Evolutionary conservation across 768 basidiomycete genomes (phyloP).

Genomic region (Tremella fuciformis): DNA sequence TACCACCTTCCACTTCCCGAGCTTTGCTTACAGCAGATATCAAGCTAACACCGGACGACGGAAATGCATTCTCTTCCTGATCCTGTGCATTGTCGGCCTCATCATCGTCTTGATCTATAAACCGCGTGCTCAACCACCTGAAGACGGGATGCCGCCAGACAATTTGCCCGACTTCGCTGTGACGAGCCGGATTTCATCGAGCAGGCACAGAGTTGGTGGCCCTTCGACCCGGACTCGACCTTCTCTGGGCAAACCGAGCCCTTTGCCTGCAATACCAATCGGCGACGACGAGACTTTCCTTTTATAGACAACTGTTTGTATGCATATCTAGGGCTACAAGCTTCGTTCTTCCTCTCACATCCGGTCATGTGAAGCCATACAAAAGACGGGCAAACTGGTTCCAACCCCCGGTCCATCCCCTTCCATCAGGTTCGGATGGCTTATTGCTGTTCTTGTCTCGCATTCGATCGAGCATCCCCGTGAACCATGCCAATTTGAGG

Average conservation of each 20-base stretch:
- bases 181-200: no score
- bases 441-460: background rate
- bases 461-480: slow-evolving; percentile 10
- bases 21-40: slow-evolving; percentile 59
- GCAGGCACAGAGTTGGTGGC: no score
- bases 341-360: background rate
- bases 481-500: slow-evolving; percentile 17
- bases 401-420: slow-evolving; percentile 21
- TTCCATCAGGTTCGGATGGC: slow-evolving; percentile 5
- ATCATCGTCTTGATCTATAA: slow-evolving; percentile 89
- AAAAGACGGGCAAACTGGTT: slow-evolving; percentile 7
- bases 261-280: slow-evolving; percentile 11
- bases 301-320: no score
- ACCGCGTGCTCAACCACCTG: slow-evolving; percentile 57
- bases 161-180: no score
- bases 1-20: background rate
- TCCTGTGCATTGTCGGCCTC: slow-evolving; percentile 84
- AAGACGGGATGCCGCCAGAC: background rate
- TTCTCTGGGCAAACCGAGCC: slow-evolving; percentile 23
- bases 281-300: no score
- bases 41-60: slow-evolving; percentile 90
- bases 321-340: background rate
- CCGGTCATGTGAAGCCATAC: slow-evolving; percentile 14
- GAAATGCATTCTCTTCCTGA: slow-evolving; percentile 85
- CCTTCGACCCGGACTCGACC: slow-evolving; percentile 5